Evolutionary conservation across 495 filamentous ascomycete species (phyloP), one percentile per base, ranked within the genome.

Genomic region (Amphirosellinia nigrospora): DNA sequence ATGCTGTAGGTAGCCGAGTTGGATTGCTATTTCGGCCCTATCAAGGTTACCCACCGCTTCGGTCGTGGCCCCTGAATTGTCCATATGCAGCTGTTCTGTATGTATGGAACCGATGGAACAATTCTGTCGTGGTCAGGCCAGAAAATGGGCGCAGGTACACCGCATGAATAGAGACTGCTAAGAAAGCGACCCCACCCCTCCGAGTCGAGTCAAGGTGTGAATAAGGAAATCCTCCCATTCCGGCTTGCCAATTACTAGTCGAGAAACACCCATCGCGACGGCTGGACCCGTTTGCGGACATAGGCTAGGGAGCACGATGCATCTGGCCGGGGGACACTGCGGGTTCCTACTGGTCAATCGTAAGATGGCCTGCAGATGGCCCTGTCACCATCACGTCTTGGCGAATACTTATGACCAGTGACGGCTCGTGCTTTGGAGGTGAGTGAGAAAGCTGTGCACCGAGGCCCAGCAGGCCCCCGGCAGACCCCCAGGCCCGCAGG

Each of bases 341-440:
- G 34, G 28, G 1, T 15, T 67, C 64, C 34, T 38, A 67, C 19
- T 67, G 64, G 64, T 30, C 34, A 43, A 58, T 58, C 28, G 50
- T 36, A 38, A 46, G 34, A 59, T 67, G 64, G 50, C 28, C 21
- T 67, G 64, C 64, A 67, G 64, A 38, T 16, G 7, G 19, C 32
- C 64, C 52, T 36, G 64, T 58, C 26, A 3, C 64, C 64, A 41
- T 67, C 64, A 67, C 64, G 19, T 67, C 64, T 67, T 67, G 34
- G 64, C 48, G 52, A 21, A 38, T 16, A 52, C n/a, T 36, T 46
- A 67, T 59, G 34, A 26, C 64, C 64, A 67, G 38, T 56, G 52
- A 59, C 53, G 16, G 64, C 39, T 32, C 53, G 64, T 32, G 39
- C 36, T 67, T 21, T 30, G 39, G 19, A 55, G 64, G 64, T 67